Percentiles rank a stretch among this genome's conserved stretches.
Conservation (phyloP, 805 yeast species). For the Metschnikowia bowlesiae region DNA sequence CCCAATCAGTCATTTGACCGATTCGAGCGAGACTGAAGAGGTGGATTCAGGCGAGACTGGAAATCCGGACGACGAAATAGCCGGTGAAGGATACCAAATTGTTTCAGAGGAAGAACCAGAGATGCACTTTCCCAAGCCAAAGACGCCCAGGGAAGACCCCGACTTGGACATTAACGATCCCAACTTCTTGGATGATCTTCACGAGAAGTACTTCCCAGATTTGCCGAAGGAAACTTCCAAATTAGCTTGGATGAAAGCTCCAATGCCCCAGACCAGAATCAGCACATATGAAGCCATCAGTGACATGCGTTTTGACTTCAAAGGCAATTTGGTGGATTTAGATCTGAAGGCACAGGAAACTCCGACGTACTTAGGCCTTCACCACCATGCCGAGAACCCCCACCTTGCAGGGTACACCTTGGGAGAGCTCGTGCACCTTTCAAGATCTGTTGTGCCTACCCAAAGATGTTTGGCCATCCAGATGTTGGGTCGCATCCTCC, state of each 20-base stretch:
- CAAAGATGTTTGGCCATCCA: constrained; percentile 86
- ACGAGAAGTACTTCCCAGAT: constrained; percentile 84
- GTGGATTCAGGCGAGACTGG: constrained; percentile 22
- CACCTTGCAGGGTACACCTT: constrained; percentile 90
- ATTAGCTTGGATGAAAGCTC: constrained; percentile 87
- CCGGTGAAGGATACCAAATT: constrained; percentile 40
- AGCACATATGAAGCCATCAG: constrained; percentile 51
- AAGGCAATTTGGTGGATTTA: constrained; percentile 67
- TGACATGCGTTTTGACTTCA: constrained; percentile 82
- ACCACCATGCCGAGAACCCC: constrained; percentile 89
- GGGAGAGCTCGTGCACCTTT: constrained; percentile 70
- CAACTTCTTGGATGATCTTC: constrained; percentile 70
- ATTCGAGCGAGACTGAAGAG: constrained; percentile 20
- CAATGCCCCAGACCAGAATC: constrained; percentile 39
- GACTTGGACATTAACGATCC: constrained; percentile 69
- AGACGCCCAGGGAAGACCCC: constrained; percentile 22
- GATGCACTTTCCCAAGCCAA: constrained; percentile 67
- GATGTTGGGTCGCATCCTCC: constrained; percentile 81
- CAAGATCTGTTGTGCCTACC: constrained; percentile 74
- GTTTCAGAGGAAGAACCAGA: constrained; percentile 37
- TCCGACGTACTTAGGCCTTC: constrained; percentile 66
- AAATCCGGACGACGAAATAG: constrained; percentile 39
- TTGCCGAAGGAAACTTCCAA: constrained; percentile 77
- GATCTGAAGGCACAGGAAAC: constrained; percentile 25
- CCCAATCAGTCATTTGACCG: constrained; percentile 10